phyloP scores from a whole-genome alignment of 2,329 filamentous ascomycete genomes.

The Alternaria arborescens region DNA sequence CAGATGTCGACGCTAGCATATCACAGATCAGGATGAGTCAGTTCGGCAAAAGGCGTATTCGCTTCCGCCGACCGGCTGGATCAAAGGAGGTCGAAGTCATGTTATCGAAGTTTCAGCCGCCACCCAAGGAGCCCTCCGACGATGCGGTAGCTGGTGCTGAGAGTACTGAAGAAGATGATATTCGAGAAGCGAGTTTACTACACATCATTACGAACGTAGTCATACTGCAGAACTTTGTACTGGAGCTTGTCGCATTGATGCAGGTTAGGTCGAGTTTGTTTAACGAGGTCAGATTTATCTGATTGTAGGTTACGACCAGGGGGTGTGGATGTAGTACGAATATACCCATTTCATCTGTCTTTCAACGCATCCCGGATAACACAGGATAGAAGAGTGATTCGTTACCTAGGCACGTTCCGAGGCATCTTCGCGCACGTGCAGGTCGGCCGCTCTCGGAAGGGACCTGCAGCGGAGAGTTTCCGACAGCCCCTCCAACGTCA shows the following conservation, averaged over 20 bases:
- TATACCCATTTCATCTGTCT: constrained; percentile 29
- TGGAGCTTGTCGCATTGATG: constrained; percentile 59
- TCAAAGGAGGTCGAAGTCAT: constrained; percentile 44
- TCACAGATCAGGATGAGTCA: constrained; percentile 41
- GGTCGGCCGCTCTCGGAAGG: constrained; percentile 28
- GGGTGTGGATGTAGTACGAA: constrained; percentile 23
- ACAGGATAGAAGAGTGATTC: neutral
- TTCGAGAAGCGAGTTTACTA: constrained; percentile 56
- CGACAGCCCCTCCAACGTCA: constrained; percentile 39
- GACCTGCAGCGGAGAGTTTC: constrained; percentile 33
- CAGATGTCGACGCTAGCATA: constrained; percentile 47
- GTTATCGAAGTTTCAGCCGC: constrained; percentile 47
- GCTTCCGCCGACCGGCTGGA: constrained; percentile 40
- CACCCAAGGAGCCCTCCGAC: constrained; percentile 38
- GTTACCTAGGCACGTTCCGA: constrained; percentile 15
- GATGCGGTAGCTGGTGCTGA: constrained; percentile 26
- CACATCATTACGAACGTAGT: constrained; percentile 62
- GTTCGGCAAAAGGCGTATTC: constrained; percentile 47
- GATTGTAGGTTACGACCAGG: constrained; percentile 11
- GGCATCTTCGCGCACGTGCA: constrained; percentile 31
- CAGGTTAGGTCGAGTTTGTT: constrained; percentile 60
- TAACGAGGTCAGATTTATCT: constrained; percentile 55
- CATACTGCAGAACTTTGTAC: constrained; percentile 60
- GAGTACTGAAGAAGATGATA: constrained; percentile 34
- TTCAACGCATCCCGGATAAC: constrained; percentile 20